Conservation (phyloP, 192 early-diverging fungal species). For the Coemansia guatemalensis region DNA sequence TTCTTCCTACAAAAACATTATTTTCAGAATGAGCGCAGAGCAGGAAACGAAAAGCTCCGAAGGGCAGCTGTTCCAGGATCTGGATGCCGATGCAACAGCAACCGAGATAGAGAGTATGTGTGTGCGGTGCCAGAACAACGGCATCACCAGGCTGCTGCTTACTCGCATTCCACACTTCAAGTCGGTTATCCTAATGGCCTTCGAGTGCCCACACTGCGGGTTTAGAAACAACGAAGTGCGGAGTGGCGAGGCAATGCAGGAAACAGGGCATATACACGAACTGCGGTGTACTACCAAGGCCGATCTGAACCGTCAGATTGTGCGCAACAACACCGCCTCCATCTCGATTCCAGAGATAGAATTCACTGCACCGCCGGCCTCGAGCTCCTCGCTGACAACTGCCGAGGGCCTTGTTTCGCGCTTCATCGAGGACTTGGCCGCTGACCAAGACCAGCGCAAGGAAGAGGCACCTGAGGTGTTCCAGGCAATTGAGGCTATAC, state of each 20-base stretch:
- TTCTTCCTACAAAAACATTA: not conserved
- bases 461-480: constrained; percentile 63
- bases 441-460: constrained; percentile 79
- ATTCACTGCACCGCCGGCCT: constrained; percentile 83
- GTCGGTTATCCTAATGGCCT: constrained; percentile 80
- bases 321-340: constrained; percentile 80
- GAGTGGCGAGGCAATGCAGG: constrained; percentile 77
- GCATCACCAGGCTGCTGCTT: constrained; percentile 79
- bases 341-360: constrained; percentile 82
- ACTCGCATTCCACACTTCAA: constrained; percentile 93
- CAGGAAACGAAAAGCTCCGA: too few relatives aligned
- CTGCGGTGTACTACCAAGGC: constrained; percentile 63
- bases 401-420: constrained; percentile 80
- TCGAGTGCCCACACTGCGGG: constrained; percentile 88
- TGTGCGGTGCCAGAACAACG: constrained; percentile 90
- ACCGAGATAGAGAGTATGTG: constrained; percentile 89
- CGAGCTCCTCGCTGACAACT: constrained; percentile 82
- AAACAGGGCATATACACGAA: constrained; percentile 73
- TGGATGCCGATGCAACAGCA: constrained; percentile 61
- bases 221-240: constrained; percentile 89
- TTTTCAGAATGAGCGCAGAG: too few relatives aligned
- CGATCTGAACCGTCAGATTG: constrained; percentile 89
- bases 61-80: constrained; percentile 63
- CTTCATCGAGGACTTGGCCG: constrained; percentile 77
- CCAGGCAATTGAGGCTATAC: constrained; percentile 70